Conservation (phyloP, 495 filamentous ascomycete species). For the Talaromyces borbonicus region DNA sequence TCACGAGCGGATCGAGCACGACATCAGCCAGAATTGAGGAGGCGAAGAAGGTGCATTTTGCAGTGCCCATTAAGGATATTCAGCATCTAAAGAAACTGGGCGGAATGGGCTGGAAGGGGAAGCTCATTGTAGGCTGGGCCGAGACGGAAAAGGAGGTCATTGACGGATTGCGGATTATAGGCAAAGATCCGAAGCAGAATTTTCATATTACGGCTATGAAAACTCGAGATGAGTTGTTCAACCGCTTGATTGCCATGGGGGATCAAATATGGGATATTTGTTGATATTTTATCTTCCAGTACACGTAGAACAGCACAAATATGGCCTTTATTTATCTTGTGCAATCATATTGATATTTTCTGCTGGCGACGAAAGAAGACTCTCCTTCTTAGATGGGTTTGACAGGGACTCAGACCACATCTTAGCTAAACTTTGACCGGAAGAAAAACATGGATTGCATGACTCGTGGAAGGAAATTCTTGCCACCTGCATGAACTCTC, state of each 20-base stretch:
- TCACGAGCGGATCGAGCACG: constrained; percentile 42
- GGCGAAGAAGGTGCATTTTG: constrained; percentile 31
- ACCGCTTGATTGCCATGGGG: constrained; percentile 72
- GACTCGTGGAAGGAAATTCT: too few relatives aligned
- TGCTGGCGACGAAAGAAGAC: too few relatives aligned
- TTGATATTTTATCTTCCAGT: constrained; percentile 29
- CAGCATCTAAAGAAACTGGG: constrained; percentile 71
- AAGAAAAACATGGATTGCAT: too few relatives aligned
- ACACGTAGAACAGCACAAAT: neutral
- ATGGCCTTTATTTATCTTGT: too few relatives aligned
- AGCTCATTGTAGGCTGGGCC: constrained; percentile 75
- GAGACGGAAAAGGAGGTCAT: constrained; percentile 59
- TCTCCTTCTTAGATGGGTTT: too few relatives aligned
- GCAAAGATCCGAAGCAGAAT: constrained; percentile 36
- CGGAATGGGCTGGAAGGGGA: constrained; percentile 82
- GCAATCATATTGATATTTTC: too few relatives aligned
- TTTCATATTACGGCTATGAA: constrained; percentile 63
- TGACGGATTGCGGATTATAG: constrained; percentile 65
- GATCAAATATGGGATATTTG: constrained; percentile 82
- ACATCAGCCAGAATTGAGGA: constrained; percentile 25
- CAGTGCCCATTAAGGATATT: constrained; percentile 49
- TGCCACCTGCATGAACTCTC: too few relatives aligned
- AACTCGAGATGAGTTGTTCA: constrained; percentile 74
- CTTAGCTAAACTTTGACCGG: too few relatives aligned
- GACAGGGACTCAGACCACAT: too few relatives aligned